Evolutionary conservation across 2,329 filamentous ascomycete species (phyloP).

Genomic region (Lasiodiplodia gonubiensis): DNA sequence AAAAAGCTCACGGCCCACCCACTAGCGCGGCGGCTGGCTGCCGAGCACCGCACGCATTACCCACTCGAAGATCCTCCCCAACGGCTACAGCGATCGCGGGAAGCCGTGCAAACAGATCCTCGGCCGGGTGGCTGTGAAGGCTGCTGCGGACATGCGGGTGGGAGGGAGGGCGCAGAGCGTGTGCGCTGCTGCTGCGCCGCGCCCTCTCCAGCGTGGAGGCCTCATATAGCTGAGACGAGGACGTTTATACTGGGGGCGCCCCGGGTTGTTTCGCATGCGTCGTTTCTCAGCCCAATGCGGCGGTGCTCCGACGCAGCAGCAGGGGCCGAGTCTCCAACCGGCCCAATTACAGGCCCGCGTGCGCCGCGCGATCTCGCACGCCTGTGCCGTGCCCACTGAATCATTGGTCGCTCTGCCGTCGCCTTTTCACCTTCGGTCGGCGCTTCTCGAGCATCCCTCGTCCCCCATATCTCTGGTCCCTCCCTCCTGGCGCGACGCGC

Average conservation of each 20-base stretch:
- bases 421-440: constrained; percentile 22
- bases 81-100: constrained; percentile 20
- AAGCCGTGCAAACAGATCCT: constrained; percentile 18
- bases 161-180: constrained; percentile 4
- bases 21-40: constrained; percentile 1
- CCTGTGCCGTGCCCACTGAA: constrained; percentile 20
- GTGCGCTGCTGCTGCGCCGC: background rate
- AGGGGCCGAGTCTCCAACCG: background rate
- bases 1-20: constrained; percentile 11
- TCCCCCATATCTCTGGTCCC: constrained; percentile 36
- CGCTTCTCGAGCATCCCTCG: constrained; percentile 25
- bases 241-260: constrained; percentile 22
- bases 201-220: constrained; percentile 5
- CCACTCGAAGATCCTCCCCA: constrained; percentile 22
- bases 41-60: background rate
- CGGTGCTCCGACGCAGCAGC: background rate
- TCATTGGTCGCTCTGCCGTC: constrained; percentile 23
- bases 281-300: constrained; percentile 20
- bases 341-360: constrained; percentile 1
- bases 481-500: constrained; percentile 20
- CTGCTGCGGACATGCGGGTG: background rate
- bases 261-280: constrained; percentile 13
- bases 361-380: constrained; percentile 9
- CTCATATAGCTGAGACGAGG: constrained; percentile 17
- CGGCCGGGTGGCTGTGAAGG: background rate